Conservation (phyloP, 2,329 filamentous ascomycete genomes). For the Neodidymelliopsis sp. region DNA sequence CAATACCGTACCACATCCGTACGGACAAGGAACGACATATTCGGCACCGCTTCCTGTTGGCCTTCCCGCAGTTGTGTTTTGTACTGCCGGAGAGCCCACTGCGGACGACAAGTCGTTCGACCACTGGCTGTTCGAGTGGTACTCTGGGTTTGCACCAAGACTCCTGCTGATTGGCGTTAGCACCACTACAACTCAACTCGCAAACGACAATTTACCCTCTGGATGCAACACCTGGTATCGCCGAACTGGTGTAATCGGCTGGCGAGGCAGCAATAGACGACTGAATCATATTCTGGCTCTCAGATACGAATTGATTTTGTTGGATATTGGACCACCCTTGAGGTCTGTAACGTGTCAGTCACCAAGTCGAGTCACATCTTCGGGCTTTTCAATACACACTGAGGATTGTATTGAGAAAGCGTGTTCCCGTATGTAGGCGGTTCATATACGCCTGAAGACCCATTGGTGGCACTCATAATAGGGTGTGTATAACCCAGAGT, state of each 20-base stretch:
- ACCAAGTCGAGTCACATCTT: background rate
- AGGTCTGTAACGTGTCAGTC: background rate
- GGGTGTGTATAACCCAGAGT: background rate
- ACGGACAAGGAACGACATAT: conserved; percentile 26
- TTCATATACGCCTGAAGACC: background rate
- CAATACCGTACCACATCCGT: conserved; percentile 31
- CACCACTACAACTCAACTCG: background rate
- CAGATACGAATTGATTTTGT: background rate
- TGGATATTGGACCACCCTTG: background rate
- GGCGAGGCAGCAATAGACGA: background rate
- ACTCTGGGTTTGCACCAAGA: background rate
- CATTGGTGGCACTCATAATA: background rate
- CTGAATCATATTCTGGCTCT: background rate
- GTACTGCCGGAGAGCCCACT: background rate
- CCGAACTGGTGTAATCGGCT: background rate
- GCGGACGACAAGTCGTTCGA: background rate
- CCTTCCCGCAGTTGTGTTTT: background rate
- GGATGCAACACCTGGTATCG: background rate
- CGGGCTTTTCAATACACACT: background rate
- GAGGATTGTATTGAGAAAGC: background rate
- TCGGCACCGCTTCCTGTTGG: conserved; percentile 1
- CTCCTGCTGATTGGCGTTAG: background rate
- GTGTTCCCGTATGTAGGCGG: background rate
- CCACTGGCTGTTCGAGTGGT: background rate
- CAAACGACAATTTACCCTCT: background rate